Base-by-base conservation (phyloP, 1,284 basidiomycete genomes). In the Cronartium quercuum region DNA sequence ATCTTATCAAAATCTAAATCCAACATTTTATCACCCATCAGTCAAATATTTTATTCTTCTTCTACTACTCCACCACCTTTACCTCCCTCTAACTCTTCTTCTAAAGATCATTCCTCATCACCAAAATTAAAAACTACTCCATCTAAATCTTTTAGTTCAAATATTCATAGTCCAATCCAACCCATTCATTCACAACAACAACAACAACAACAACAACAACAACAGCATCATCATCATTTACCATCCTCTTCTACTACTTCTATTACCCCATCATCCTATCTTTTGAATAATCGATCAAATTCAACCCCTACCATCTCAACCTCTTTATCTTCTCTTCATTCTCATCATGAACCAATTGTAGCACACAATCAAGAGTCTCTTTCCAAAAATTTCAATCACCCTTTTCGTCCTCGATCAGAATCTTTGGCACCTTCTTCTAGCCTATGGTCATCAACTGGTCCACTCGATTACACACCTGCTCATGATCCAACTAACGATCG, bases 31-130 rank as follows among this genome's bases (percentile, higher is more conserved):
- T 18, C 44, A 10, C 10, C 4, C 58, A 24, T 13, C 58, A 61
- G 35, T 61, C 58, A 29, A 24, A 37, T 61, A n/a, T 61, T 61
- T 61, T 61, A 61, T 37, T 61, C 58, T 21, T 61, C 58, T 21
- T 12, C 58, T 2, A 24, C 3, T 24, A 61, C 13, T 6, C 21
- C 58, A 12, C n/a, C n/a, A n/a, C 58, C 58, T 37, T 61, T 13
- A 15, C 58, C 58, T 21, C 13, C 58, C 24, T 24, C 34, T 13
- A 5, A 37, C 21, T 6, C 58, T 29, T 24, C 21, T 12, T 61
- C 24, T 61, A n/a, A 37, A 24, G 13, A 3, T 29, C n/a, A 61
- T 2, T 61, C 13, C 58, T 37, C 5, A 24, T 29, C 58, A 3
- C 13, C 58, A 4, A 24, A 37, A 24, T 37, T 29, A 6, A n/a